Base-by-base conservation (phyloP, 306 rosid species). In the Vigna nakashimae region DNA sequence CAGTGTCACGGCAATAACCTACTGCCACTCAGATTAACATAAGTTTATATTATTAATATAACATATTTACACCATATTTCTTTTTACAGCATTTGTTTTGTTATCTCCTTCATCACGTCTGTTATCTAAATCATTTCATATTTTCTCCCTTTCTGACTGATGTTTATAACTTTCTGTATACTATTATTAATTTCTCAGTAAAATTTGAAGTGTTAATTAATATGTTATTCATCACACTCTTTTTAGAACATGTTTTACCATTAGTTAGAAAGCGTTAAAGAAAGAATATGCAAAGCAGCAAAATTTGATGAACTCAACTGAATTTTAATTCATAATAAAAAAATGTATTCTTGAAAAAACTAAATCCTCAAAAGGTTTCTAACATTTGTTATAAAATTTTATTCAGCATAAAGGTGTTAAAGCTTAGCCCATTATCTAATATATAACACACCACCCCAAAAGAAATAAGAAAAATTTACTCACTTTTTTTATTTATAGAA, bases 11-110 rank as follows among this genome's bases (percentile, higher is more conserved):
- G 72, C 56, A 79, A 69, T 56, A 87, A 87, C 91, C 91, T 81
- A 22, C 93, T 74, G 75, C 93, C 87, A 81, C 91, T 81, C 7
- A 75, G 0, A 45, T 11, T 12, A 65, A 34, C n/a, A 34, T 34
- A 4, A 36, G 6, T 12, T 65, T 70, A 71, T 80, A 74, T 43
- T 64, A 2, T 12, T 58, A 13, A 13, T 24, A 11, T 34, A 10
- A 5, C 4, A 24, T 24, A 58, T 59, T 13, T 59, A 59, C 30
- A 28, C 5, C 15, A 2, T 14, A 12, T 13, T 28, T 59, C 28
- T 26, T 51, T 13, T 12, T 58, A 58, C 16, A 10, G 12, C 12
- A 20, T 24, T 24, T 20, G 9, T n/a, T 22, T 57, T 57, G 0
- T 4, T 4, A 10, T 57, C 16, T 57, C 7, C 13, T 57, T 57